These are phyloP conservation scores for Sungouiella thailandica DNA, from an alignment of 805 yeast genomes.

Conservation along the genomic window DNA sequence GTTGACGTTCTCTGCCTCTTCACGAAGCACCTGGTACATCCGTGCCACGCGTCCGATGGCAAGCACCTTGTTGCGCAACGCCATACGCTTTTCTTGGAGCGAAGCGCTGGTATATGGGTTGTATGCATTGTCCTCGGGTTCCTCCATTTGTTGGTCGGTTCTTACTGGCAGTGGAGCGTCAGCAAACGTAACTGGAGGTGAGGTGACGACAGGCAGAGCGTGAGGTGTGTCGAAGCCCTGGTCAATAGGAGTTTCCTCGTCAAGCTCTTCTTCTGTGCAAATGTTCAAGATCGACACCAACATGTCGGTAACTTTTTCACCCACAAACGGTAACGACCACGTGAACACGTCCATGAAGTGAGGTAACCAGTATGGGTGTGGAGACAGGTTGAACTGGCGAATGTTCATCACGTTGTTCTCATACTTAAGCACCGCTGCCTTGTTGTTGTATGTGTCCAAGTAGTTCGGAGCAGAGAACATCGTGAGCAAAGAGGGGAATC, in stretches of 20 bases:
- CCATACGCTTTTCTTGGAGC: conserved; percentile 37
- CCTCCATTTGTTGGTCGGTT: conserved; percentile 3
- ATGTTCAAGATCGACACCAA: conserved; percentile 83
- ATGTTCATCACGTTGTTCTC: conserved; percentile 92
- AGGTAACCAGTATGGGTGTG: conserved; percentile 97
- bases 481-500: conserved; percentile 86
- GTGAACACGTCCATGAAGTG: conserved; percentile 96
- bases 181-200: conserved; percentile 5
- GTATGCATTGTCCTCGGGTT: conserved; percentile 15
- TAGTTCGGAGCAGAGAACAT: conserved; percentile 95
- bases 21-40: conserved; percentile 83
- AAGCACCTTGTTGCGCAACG: conserved; percentile 78
- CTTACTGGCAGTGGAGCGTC: conserved; percentile 3
- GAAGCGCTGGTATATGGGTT: too few species aligned
- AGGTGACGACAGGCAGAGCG: conserved; percentile 11
- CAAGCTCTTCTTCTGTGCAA: conserved; percentile 92
- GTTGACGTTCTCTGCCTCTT: conserved; percentile 81
- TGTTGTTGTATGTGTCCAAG: conserved; percentile 85
- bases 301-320: conserved; percentile 93
- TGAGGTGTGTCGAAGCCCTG: conserved; percentile 5
- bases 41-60: conserved; percentile 96
- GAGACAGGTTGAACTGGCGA: conserved; percentile 85
- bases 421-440: conserved; percentile 91
- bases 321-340: conserved; percentile 97
- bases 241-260: conserved; percentile 59